Percentiles rank a stretch among this genome's conserved stretches.
Conservation (phyloP, 1,284 basidiomycete species). For the Schizophyllum amplum region DNA sequence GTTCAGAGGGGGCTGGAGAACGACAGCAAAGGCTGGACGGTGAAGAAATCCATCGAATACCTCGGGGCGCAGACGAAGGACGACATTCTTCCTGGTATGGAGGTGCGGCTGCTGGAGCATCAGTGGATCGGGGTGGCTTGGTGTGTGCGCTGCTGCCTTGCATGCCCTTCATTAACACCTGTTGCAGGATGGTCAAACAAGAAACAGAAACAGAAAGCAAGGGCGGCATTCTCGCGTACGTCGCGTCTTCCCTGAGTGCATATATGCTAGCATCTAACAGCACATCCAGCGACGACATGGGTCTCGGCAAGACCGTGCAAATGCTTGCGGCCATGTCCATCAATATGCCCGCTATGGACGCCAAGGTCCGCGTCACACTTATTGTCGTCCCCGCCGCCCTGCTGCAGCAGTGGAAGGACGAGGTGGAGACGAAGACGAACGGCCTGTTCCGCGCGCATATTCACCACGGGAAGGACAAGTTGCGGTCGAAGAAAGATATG, state of each 20-base stretch:
- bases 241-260: constrained; percentile 7
- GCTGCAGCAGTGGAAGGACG: constrained; percentile 64
- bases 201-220: constrained; percentile 35
- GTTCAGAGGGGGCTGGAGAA: constrained; percentile 51
- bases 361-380: constrained; percentile 43
- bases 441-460: constrained; percentile 55
- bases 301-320: constrained; percentile 57
- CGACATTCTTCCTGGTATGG: constrained; percentile 52
- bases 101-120: constrained; percentile 59
- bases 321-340: constrained; percentile 67
- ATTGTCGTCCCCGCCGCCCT: constrained; percentile 66
- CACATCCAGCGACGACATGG: constrained; percentile 76
- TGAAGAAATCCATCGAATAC: constrained; percentile 40
- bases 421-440: constrained; percentile 56
- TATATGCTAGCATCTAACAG: not conserved
- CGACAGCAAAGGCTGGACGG: constrained; percentile 40
- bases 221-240: constrained; percentile 72
- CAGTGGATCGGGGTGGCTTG: constrained; percentile 69
- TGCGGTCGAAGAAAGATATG: constrained; percentile 38
- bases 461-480: constrained; percentile 60
- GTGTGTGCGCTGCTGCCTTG: constrained; percentile 24
- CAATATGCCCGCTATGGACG: constrained; percentile 42
- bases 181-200: constrained; percentile 49
- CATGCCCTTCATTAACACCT: constrained; percentile 12
- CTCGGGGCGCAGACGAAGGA: constrained; percentile 40